Evolutionary conservation across 306 rosid genomes (phyloP).

Genomic region (Echinosophora koreensis): DNA sequence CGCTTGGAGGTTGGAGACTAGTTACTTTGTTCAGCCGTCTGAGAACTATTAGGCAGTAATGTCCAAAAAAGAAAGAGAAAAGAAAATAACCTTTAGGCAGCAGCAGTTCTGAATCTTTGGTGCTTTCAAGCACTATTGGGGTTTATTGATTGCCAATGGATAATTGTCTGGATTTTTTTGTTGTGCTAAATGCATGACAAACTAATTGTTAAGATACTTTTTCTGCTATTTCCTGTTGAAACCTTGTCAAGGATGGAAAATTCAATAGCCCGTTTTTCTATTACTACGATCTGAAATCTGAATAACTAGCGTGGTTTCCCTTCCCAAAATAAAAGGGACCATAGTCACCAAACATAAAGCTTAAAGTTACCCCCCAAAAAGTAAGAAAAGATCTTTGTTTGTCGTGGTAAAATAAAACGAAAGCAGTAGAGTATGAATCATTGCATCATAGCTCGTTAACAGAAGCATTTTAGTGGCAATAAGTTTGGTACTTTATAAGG

Average conservation of each 20-base stretch:
- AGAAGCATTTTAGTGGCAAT: neutral
- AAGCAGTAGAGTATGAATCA: neutral
- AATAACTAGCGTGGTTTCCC: neutral
- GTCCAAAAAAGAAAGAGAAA: neutral
- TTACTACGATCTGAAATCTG: neutral
- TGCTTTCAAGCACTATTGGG: constrained; percentile 23
- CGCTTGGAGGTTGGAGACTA: constrained; percentile 14
- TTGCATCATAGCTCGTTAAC: neutral
- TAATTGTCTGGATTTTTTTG: neutral
- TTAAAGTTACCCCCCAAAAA: neutral
- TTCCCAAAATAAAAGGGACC: neutral
- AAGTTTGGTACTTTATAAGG: neutral
- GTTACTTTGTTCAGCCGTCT: neutral
- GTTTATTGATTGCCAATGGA: constrained; percentile 2
- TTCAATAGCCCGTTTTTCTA: neutral
- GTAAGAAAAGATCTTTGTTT: neutral
- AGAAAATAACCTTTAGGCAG: neutral
- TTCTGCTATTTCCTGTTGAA: neutral
- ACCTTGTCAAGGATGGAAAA: neutral
- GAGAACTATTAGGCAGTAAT: constrained; percentile 22
- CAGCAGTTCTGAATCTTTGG: constrained; percentile 5
- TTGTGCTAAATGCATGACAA: constrained; percentile 23
- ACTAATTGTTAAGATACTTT: neutral
- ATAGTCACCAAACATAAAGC: neutral
- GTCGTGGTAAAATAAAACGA: neutral